phyloP scores from a whole-genome alignment of 164 flowering plant genomes.

The Sextonia rubra region DNA sequence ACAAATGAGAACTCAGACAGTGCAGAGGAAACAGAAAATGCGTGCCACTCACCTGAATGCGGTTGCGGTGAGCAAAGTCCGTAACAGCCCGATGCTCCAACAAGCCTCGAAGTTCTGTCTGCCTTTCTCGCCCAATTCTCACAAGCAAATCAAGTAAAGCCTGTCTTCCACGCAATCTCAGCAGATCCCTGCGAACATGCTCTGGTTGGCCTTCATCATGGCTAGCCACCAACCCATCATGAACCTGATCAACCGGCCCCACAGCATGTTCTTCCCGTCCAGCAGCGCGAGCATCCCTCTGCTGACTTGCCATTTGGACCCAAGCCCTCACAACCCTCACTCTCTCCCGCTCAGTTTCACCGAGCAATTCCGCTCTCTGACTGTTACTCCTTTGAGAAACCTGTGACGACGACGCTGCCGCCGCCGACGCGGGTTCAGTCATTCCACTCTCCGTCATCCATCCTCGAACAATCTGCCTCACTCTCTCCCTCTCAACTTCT shows the following conservation, averaged over 20 bases:
- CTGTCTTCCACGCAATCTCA: constrained; percentile 79
- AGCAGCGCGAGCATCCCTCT: constrained; percentile 34
- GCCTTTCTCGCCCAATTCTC: constrained; percentile 68
- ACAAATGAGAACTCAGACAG: neutral
- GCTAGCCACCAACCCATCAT: constrained; percentile 46
- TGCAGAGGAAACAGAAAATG: neutral
- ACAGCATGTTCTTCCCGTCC: constrained; percentile 43
- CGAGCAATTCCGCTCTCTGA: constrained; percentile 69
- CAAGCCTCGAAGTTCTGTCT: constrained; percentile 64
- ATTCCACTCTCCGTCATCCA: constrained; percentile 58
- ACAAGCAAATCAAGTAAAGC: constrained; percentile 72
- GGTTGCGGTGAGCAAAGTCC: constrained; percentile 78
- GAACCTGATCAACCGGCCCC: constrained; percentile 42
- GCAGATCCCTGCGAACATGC: constrained; percentile 45
- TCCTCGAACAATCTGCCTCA: constrained; percentile 65
- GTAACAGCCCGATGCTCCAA: constrained; percentile 66
- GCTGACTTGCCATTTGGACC: constrained; percentile 67
- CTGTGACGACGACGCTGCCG: no score
- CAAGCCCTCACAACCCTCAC: constrained; percentile 74
- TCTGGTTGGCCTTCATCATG: constrained; percentile 42
- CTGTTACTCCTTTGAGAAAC: constrained; percentile 30
- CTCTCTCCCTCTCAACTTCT: constrained; percentile 82
- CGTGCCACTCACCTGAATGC: constrained; percentile 68
- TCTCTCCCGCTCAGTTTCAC: constrained; percentile 74
- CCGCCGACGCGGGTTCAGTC: constrained; percentile 36